phyloP scores from a whole-genome alignment of 208 protist genomes.

The Wallacemonas rigidus region DNA sequence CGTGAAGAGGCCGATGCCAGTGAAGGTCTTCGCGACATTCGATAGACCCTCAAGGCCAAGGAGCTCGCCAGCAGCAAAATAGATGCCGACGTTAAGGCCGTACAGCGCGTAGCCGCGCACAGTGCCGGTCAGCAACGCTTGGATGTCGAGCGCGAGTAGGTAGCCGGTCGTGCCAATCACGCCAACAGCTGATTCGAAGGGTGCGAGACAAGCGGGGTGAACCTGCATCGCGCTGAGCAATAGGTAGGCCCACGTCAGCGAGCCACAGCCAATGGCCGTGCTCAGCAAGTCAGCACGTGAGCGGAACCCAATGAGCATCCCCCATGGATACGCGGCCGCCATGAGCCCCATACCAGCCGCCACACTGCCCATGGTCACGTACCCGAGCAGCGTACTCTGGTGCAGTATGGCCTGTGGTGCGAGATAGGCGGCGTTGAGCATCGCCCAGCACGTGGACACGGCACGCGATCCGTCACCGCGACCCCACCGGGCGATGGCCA shows the following conservation, averaged over 20 bases:
- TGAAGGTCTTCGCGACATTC: slow-evolving; percentile 18
- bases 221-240: slow-evolving; percentile 5
- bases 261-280: slow-evolving; percentile 13
- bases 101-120: neutral
- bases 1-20: slow-evolving; percentile 20
- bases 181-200: slow-evolving; percentile 19
- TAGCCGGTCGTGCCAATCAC: slow-evolving; percentile 19
- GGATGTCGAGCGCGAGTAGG: slow-evolving; percentile 15
- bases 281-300: neutral
- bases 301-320: slow-evolving; percentile 15
- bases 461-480: neutral
- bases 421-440: slow-evolving; percentile 1
- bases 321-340: neutral
- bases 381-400: slow-evolving; percentile 24
- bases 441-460: neutral
- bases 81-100: neutral
- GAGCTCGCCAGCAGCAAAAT: slow-evolving; percentile 16
- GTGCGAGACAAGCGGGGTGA: slow-evolving; percentile 6
- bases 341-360: neutral
- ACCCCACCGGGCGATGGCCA: neutral
- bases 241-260: slow-evolving; percentile 5
- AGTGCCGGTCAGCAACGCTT: neutral
- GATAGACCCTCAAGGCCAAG: neutral
- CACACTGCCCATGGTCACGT: neutral
- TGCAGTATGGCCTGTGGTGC: slow-evolving; percentile 22